These are phyloP conservation scores for Cryptococcus maquisensis DNA, from an alignment of 1,284 basidiomycete genomes.

Conservation along the genomic window DNA sequence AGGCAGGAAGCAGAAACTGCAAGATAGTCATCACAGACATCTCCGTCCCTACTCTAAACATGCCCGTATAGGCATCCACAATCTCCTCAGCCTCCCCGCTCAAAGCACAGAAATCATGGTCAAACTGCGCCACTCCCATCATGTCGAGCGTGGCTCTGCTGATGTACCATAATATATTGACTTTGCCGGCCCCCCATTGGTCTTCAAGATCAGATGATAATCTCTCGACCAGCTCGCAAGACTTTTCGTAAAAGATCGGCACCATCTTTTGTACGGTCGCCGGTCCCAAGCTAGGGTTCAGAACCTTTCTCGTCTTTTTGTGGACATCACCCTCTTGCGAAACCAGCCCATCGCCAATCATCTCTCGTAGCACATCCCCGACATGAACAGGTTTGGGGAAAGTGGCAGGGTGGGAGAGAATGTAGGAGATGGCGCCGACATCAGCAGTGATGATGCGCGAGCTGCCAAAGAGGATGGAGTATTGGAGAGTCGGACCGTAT, in stretches of 20 bases:
- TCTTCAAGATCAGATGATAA: constrained; percentile 9
- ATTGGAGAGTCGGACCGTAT: constrained; percentile 20
- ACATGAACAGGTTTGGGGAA: constrained; percentile 66
- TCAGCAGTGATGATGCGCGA: constrained; percentile 58
- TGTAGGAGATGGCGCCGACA: constrained; percentile 57
- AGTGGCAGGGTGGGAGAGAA: constrained; percentile 58
- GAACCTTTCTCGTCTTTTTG: constrained; percentile 51
- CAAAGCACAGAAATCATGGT: constrained; percentile 56
- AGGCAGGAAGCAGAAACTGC: constrained; percentile 61
- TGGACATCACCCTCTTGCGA: constrained; percentile 54
- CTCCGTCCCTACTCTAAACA: constrained; percentile 24
- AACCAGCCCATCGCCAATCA: constrained; percentile 39
- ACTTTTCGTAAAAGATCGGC: constrained; percentile 62
- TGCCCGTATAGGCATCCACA: constrained; percentile 30
- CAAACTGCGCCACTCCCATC: constrained; percentile 67
- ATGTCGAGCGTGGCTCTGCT: constrained; percentile 64
- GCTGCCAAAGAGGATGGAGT: constrained; percentile 10
- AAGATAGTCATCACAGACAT: constrained; percentile 58
- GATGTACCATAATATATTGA: constrained; percentile 62
- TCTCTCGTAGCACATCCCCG: constrained; percentile 53
- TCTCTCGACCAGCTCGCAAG: constrained; percentile 52
- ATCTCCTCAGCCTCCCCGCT: constrained; percentile 30
- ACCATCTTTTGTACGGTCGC: constrained; percentile 25
- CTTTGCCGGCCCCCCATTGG: constrained; percentile 24
- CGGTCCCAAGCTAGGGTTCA: constrained; percentile 46